These are phyloP conservation scores for Trichosanthes truncata DNA, from an alignment of 306 rosid species.

Conservation along the genomic window DNA sequence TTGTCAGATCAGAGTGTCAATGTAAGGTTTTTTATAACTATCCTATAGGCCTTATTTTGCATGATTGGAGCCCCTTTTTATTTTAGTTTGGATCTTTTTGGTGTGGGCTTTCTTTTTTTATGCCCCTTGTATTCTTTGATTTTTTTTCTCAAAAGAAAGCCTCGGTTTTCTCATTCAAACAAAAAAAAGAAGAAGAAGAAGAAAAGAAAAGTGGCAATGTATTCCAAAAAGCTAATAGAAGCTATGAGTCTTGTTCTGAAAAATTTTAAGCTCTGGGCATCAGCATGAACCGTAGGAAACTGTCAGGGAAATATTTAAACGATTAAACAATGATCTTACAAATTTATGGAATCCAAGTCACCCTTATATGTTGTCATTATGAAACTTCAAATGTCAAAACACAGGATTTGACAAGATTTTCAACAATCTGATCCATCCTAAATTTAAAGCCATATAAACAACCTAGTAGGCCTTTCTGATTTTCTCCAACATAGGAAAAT, in stretches of 20 bases:
- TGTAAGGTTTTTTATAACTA: too few species aligned
- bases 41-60: neutral
- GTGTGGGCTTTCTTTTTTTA: neutral
- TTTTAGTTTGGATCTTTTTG: neutral
- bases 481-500: neutral
- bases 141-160: neutral
- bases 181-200: too few species aligned
- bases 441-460: neutral
- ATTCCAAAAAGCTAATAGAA: neutral
- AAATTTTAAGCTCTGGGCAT: neutral
- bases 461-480: neutral
- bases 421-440: neutral
- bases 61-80: neutral
- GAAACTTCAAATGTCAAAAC: neutral
- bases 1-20: neutral
- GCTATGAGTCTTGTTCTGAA: neutral
- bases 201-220: neutral
- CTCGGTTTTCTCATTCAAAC: too few species aligned
- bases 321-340: neutral
- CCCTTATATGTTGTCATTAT: neutral
- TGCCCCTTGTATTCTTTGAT: neutral
- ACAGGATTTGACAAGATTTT: neutral
- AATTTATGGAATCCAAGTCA: neutral
- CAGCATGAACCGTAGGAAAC: neutral
- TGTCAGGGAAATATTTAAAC: neutral